A percentile compares a stretch with the other conserved stretches of the same genome.
Conservation (phyloP, 2,329 filamentous ascomycete genomes). For the Stemphylium beticola region DNA sequence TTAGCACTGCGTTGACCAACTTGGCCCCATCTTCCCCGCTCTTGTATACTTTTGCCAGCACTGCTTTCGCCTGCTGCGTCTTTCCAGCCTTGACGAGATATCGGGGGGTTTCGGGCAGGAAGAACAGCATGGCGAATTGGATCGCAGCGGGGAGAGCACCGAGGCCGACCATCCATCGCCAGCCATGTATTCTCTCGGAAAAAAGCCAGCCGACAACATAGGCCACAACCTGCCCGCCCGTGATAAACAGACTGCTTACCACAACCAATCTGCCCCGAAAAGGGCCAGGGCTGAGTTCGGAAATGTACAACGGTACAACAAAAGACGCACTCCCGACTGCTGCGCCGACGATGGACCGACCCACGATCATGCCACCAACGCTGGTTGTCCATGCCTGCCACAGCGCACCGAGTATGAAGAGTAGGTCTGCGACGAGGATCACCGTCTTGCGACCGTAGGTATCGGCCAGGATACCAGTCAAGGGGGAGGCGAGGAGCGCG, state of each 20-base stretch:
- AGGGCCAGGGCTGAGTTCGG: slow-evolving; percentile 79
- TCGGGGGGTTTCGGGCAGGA: slow-evolving; percentile 86
- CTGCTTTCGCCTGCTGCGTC: slow-evolving; percentile 65
- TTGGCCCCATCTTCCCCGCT: slow-evolving; percentile 35
- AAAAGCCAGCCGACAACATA: slow-evolving; percentile 85
- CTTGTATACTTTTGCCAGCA: slow-evolving; percentile 70
- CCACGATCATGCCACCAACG: slow-evolving; percentile 70
- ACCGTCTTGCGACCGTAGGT: slow-evolving; percentile 80
- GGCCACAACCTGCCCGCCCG: slow-evolving; percentile 85
- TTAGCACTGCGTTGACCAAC: slow-evolving; percentile 66
- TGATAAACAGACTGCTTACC: slow-evolving; percentile 81
- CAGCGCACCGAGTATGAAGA: slow-evolving; percentile 72
- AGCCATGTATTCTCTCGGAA: slow-evolving; percentile 63
- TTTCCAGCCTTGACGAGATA: slow-evolving; percentile 77
- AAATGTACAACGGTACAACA: slow-evolving; percentile 79
- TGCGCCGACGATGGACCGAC: slow-evolving; percentile 72
- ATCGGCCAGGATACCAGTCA: slow-evolving; percentile 69
- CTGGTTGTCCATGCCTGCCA: slow-evolving; percentile 66
- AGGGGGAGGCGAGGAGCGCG: slow-evolving; percentile 62
- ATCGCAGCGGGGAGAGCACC: slow-evolving; percentile 77
- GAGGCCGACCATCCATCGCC: slow-evolving; percentile 91
- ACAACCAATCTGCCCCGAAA: slow-evolving; percentile 82
- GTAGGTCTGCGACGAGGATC: slow-evolving; percentile 68
- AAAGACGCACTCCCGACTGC: slow-evolving; percentile 80
- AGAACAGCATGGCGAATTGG: slow-evolving; percentile 70